These are phyloP conservation scores for Spiromastix sp. DNA, from an alignment of 2,329 filamentous ascomycete genomes.

Conservation along the genomic window DNA sequence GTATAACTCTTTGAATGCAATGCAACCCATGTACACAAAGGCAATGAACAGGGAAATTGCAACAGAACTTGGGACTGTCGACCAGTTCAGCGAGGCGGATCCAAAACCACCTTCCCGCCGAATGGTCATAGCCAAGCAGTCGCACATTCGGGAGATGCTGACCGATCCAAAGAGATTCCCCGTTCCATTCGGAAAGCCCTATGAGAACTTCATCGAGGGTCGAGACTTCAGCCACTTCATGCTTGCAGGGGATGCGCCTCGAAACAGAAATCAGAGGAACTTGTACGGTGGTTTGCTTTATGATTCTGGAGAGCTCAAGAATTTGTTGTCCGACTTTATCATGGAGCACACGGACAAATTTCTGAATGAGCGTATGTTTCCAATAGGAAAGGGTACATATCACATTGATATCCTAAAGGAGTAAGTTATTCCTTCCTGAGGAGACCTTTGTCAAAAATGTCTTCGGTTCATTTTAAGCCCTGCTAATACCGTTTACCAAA, in stretches of 20 bases:
- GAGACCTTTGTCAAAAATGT: too few species aligned
- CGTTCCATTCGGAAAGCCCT: conserved; percentile 10
- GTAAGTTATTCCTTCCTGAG: background rate
- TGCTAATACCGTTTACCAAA: background rate
- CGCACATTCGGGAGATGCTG: conserved; percentile 11
- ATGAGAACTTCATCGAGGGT: conserved; percentile 12
- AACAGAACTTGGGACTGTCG: conserved; percentile 11
- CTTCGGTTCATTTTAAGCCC: background rate
- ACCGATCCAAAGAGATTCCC: conserved; percentile 14
- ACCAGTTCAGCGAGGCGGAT: conserved; percentile 5
- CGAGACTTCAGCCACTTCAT: conserved; percentile 11
- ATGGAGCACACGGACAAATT: conserved; percentile 5
- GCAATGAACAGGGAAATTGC: conserved; percentile 17
- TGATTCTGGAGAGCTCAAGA: conserved; percentile 5
- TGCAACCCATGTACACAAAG: conserved; percentile 18
- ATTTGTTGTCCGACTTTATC: conserved; percentile 3
- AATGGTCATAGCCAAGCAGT: conserved; percentile 10
- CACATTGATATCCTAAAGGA: conserved; percentile 14
- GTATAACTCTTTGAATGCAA: conserved; percentile 16
- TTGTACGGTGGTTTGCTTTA: conserved; percentile 6
- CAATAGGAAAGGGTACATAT: conserved; percentile 5
- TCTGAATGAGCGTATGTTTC: conserved; percentile 5
- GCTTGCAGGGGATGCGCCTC: conserved; percentile 10
- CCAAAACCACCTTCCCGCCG: conserved; percentile 7
- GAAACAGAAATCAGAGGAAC: conserved; percentile 9